phyloP scores from a whole-genome alignment of 768 basidiomycete species.

The Dioszegia crocea region DNA sequence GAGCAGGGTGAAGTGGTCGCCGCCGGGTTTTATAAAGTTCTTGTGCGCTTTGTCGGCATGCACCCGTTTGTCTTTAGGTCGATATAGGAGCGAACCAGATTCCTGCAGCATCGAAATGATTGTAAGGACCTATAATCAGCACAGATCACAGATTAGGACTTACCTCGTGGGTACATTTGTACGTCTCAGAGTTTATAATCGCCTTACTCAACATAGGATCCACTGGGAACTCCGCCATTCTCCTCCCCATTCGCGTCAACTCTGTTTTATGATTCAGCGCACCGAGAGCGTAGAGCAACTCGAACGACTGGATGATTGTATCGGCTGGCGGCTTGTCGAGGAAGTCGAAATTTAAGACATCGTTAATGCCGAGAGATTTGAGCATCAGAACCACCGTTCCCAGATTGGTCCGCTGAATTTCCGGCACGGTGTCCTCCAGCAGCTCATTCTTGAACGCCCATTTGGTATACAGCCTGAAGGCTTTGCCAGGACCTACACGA shows the following conservation, averaged over 20 bases:
- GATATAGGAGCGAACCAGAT: conserved; percentile 88
- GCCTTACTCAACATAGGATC: conserved; percentile 96
- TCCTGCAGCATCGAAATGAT: conserved; percentile 97
- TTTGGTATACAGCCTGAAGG: conserved; percentile 97
- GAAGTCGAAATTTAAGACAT: conserved; percentile 96
- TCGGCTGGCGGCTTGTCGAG: conserved; percentile 97
- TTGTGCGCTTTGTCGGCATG: conserved; percentile 97
- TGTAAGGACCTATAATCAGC: conserved; percentile 67
- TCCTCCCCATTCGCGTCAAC: conserved; percentile 88
- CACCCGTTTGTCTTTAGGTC: conserved; percentile 96
- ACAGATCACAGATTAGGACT: conserved; percentile 23
- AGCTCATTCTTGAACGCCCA: conserved; percentile 96
- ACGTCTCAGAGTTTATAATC: conserved; percentile 92
- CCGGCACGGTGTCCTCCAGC: conserved; percentile 93
- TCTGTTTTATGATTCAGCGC: conserved; percentile 95
- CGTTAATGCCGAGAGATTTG: conserved; percentile 96
- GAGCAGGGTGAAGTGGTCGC: conserved; percentile 94
- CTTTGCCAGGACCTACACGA: conserved; percentile 94
- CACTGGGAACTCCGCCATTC: conserved; percentile 99
- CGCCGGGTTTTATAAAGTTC: conserved; percentile 91
- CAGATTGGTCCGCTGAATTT: conserved; percentile 97
- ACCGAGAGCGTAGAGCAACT: conserved; percentile 89
- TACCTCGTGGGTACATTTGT: conserved; percentile 92
- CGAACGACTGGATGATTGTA: conserved; percentile 90
- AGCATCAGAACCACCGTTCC: conserved; percentile 91